phyloP scores from a whole-genome alignment of 257 asterid species.

The Fraxinus excelsior region DNA sequence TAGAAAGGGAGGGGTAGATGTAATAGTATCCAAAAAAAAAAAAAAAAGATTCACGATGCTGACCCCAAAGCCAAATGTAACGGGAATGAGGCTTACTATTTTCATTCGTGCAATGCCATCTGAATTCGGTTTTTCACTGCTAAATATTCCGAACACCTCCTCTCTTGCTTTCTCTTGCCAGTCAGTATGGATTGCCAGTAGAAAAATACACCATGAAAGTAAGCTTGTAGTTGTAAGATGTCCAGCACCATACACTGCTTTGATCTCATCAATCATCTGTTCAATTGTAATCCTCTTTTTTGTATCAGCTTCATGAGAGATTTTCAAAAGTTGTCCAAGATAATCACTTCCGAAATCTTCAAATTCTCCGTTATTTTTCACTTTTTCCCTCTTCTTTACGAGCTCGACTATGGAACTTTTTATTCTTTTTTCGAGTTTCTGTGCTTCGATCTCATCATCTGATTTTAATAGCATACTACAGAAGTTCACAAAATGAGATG shows the following conservation, averaged over 20 bases:
- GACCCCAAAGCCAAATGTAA: not conserved
- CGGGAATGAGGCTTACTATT: constrained; percentile 34
- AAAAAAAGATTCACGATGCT: not conserved
- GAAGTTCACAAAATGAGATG: not conserved
- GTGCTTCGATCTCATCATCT: constrained; percentile 59
- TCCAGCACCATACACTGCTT: constrained; percentile 49
- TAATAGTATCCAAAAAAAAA: too few relatives aligned
- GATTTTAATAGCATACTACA: constrained; percentile 40
- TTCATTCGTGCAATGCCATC: constrained; percentile 59
- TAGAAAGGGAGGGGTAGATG: not conserved
- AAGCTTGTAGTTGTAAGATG: constrained; percentile 50
- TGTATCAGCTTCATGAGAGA: constrained; percentile 32
- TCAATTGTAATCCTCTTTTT: constrained; percentile 43
- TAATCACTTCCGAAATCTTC: constrained; percentile 46
- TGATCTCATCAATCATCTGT: constrained; percentile 61
- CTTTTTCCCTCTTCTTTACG: constrained; percentile 40
- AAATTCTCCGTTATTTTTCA: constrained; percentile 6
- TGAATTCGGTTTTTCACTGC: constrained; percentile 39
- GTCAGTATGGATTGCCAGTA: constrained; percentile 47
- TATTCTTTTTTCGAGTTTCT: constrained; percentile 46
- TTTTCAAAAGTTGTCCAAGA: constrained; percentile 51
- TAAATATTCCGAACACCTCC: constrained; percentile 42
- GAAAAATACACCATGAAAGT: constrained; percentile 54
- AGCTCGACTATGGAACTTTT: constrained; percentile 51
- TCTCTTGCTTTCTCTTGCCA: constrained; percentile 71